Base-by-base conservation (phyloP, 345 rosid species). In the Gossypium sturtianum region DNA sequence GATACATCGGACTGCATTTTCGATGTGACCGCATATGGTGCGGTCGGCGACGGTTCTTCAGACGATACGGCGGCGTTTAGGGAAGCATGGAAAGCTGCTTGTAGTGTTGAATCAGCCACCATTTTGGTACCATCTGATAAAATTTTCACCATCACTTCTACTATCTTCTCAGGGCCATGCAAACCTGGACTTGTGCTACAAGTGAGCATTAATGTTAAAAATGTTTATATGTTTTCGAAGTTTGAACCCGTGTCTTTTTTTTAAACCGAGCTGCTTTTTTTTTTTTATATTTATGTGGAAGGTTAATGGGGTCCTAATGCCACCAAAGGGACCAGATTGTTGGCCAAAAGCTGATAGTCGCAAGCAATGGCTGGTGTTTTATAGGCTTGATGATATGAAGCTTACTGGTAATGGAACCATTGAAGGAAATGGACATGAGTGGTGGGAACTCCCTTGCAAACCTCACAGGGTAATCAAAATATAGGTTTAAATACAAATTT, bases 401-500 rank as follows among this genome's bases (percentile, higher is more conserved):
- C 82, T 95, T 78, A 80, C 90, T 1, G 99, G 98, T 9, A 80
- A 78, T 65, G 98, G 99, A 58, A 93, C 91, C 76, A 84, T 95
- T 44, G 97, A 95, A 87, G 99, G 99, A 53, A 95, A 95, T 66
- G 98, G 98, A 69, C 92, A 86, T 80, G 82, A 89, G 56, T 95
- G 99, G 99, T 95, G 97, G 99, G 97, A 95, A 56, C 87, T 95
- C 53, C 99, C 99, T 68, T 93, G 99, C 91, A 95, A 95, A 75
- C 99, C 99, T 20, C 97, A 93, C 83, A 79, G 97, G 90, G 99
- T 95, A 57, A 12, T 57, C 20, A 19, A 19, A 8, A 56, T 8
- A 19, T 34, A 34, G 41, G 41, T 5, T 6, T 34, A 4, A 5
- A 34, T 34, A 34, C 41, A 34, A 34, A 34, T 34, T 34, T 34